Evolutionary conservation across 192 early-diverging fungal genomes (phyloP).

Genomic region (Rhizoclosmatium globosum): DNA sequence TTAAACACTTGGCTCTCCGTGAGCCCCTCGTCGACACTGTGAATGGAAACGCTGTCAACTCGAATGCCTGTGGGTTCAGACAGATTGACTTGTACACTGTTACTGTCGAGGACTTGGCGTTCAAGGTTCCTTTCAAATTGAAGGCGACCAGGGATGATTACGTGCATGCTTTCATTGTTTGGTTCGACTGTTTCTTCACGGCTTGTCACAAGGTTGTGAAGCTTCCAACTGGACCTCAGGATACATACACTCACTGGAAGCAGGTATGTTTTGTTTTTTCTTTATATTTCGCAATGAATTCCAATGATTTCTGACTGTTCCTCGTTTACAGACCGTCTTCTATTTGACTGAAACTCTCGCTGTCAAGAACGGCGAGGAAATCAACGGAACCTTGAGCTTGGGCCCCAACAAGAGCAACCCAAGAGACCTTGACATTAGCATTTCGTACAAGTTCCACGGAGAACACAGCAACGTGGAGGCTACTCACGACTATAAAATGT

Average conservation of each 20-base stretch:
- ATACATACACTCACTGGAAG: constrained; percentile 99
- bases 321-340: constrained; percentile 81
- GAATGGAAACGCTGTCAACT: constrained; percentile 83
- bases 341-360: constrained; percentile 79
- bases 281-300: constrained; percentile 12
- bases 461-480: constrained; percentile 58
- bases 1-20: constrained; percentile 84
- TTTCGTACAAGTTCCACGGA: constrained; percentile 75
- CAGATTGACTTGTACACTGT: constrained; percentile 88
- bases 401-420: constrained; percentile 85
- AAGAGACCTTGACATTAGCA: constrained; percentile 91
- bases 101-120: constrained; percentile 85
- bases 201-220: constrained; percentile 87
- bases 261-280: constrained; percentile 66
- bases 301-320: not conserved
- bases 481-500: constrained; percentile 78
- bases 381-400: constrained; percentile 73
- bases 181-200: constrained; percentile 97
- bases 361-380: constrained; percentile 76
- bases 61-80: constrained; percentile 80
- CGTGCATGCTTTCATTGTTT: constrained; percentile 91
- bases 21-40: constrained; percentile 98
- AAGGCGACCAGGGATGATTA: constrained; percentile 82
- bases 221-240: constrained; percentile 81
- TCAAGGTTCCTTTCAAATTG: constrained; percentile 84